These are phyloP conservation scores for Entophlyctis helioformis DNA, from an alignment of 192 early-diverging fungal genomes.

Conservation along the genomic window DNA sequence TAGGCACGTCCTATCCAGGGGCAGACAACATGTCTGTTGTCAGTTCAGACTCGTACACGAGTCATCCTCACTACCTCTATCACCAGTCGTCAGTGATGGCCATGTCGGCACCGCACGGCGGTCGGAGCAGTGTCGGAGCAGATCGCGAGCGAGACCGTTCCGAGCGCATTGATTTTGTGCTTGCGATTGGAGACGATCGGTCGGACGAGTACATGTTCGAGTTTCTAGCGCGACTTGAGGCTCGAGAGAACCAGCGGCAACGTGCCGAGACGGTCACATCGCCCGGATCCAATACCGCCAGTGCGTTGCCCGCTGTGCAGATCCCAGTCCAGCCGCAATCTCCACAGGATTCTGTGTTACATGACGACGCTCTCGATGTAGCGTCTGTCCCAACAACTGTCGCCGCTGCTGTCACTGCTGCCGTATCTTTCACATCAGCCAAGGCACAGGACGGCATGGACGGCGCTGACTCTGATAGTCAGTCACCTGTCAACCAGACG, in stretches of 20 bases:
- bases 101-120: too few relatives aligned
- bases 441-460: neutral
- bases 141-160: neutral
- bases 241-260: constrained; percentile 5
- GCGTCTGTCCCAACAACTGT: neutral
- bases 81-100: too few relatives aligned
- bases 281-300: neutral
- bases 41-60: too few relatives aligned
- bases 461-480: neutral
- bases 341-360: neutral
- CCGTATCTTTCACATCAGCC: neutral
- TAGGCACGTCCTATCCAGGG: too few relatives aligned
- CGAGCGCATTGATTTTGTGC: constrained; percentile 47
- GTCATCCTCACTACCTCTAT: too few relatives aligned
- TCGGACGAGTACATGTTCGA: constrained; percentile 76
- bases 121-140: too few relatives aligned
- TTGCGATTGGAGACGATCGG: constrained; percentile 64
- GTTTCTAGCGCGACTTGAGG: constrained; percentile 26
- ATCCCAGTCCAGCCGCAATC: neutral
- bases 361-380: neutral
- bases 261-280: neutral
- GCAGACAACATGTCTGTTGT: too few relatives aligned
- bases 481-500: neutral
- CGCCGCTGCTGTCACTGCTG: neutral
- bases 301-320: neutral